Evolutionary conservation across 2,329 filamentous ascomycete genomes (phyloP), one percentile per base, ranked within the genome.

Genomic region (Byssoonygena ceratinophila): DNA sequence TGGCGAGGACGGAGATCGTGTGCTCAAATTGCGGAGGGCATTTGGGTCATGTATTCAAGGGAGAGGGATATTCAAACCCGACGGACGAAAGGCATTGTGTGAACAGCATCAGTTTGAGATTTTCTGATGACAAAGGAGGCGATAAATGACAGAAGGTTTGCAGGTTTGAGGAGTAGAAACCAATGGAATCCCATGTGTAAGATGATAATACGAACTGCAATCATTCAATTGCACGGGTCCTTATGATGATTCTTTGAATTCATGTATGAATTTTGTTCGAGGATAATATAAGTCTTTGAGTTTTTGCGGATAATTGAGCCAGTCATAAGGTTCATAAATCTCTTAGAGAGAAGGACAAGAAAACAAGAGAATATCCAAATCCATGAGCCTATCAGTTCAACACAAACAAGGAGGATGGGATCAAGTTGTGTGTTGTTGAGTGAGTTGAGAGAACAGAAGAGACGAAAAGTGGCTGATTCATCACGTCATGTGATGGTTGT

Each of bases 1-100:
- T 95, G 87, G 67, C 76, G 64, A 77, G 92, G 59, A 96, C 82
- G 12, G 92, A 98, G 75, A 98, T 98, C 63, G 84, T 94, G 7
- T 98, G 92, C 71, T 80, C 81, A 58, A 95, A 94, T 68, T 98
- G 92, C 66, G 94, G 92, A 22, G 92, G 92, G 1, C 88, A 94
- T 70, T 68, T 94, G 55, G 88, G 88, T 23, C 88, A 94, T 74
- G 87, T 94, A 14, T 94, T 94, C 69, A 91, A 92, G 74, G 88
- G 88, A 11, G 88, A 94, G 69, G 84, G 86, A 18, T 91, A 83
- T 64, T 64, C 76, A 7, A 94, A 85, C 20, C 89, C 92, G 4
- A 97, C 90, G 18, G 85, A 98, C 67, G 92, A 98, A 80, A 79
- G 92, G 56, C 92, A 98, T 73, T 98, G 92, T 65, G 92, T 98